A percentile compares a stretch with the other conserved stretches of the same genome.
Evolutionary conservation across 2,329 filamentous ascomycete species (phyloP).

Genomic region (Trichoderma hamatum): DNA sequence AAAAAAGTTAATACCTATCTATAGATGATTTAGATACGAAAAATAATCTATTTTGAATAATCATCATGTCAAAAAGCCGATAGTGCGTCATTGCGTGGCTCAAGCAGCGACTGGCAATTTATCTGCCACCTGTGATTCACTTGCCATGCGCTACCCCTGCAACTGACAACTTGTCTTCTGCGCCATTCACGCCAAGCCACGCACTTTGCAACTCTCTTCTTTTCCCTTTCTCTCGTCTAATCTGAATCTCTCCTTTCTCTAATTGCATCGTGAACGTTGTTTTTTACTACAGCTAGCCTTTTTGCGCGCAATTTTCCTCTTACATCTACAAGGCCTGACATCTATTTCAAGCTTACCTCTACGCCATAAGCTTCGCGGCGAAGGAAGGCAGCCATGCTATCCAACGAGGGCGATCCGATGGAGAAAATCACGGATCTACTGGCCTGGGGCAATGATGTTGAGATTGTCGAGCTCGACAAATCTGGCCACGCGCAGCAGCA

Average conservation of each 20-base stretch:
- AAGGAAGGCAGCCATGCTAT: neutral
- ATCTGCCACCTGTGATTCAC: slow-evolving; percentile 11
- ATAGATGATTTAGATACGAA: neutral
- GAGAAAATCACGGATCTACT: slow-evolving; percentile 28
- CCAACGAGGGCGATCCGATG: neutral
- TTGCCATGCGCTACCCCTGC: neutral
- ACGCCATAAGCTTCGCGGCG: neutral
- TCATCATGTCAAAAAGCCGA: neutral
- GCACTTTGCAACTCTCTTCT: neutral
- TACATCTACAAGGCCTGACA: neutral
- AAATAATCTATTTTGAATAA: neutral
- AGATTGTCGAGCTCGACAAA: slow-evolving; percentile 45
- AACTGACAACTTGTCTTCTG: slow-evolving; percentile 5
- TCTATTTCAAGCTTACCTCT: neutral
- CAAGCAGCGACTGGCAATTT: neutral
- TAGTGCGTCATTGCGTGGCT: neutral
- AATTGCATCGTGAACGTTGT: rapidly evolving
- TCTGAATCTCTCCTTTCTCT: neutral
- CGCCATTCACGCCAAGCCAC: neutral
- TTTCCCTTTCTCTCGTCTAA: neutral
- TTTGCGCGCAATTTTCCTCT: neutral
- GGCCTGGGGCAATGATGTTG: slow-evolving; percentile 34
- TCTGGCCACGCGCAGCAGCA: slow-evolving; percentile 41
- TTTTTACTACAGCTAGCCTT: neutral
- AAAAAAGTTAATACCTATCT: slow-evolving; percentile 1